phyloP scores from a whole-genome alignment of 2,329 filamentous ascomycete genomes.

The Aspergillus hiratsukae region DNA sequence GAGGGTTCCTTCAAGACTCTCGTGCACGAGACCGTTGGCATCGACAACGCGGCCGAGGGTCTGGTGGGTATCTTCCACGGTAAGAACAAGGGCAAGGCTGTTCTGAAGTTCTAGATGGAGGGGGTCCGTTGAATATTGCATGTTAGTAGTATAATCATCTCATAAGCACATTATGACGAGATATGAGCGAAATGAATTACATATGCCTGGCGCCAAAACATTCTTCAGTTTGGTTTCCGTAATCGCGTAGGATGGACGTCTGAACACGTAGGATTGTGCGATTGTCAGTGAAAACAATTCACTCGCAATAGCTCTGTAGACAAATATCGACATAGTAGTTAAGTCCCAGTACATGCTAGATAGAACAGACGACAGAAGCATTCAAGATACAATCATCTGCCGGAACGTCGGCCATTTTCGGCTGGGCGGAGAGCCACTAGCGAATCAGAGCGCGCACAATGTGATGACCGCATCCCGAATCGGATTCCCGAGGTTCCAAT shows the following conservation, averaged over 20 bases:
- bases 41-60: constrained; percentile 70
- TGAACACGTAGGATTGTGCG: not conserved
- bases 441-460: constrained; percentile 36
- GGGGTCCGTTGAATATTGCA: not conserved
- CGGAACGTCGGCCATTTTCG: constrained; percentile 35
- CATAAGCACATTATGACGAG: not conserved
- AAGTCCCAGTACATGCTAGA: not conserved
- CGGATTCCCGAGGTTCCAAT: constrained; percentile 35
- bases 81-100: constrained; percentile 81
- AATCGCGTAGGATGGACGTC: not conserved
- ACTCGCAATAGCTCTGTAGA: not conserved
- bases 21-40: constrained; percentile 65
- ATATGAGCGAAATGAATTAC: not conserved
- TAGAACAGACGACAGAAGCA: not conserved
- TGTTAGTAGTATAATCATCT: not conserved
- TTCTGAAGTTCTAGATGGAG: constrained; percentile 61
- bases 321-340: not conserved
- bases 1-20: constrained; percentile 71
- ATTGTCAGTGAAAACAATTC: not conserved
- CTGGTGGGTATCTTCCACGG: constrained; percentile 71
- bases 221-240: constrained; percentile 5
- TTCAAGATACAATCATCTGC: constrained; percentile 3
- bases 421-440: constrained; percentile 29
- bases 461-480: constrained; percentile 37
- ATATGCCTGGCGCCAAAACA: constrained; percentile 8